phyloP scores from a whole-genome alignment of 2,329 filamentous ascomycete species.

The Claviceps fusiformis region DNA sequence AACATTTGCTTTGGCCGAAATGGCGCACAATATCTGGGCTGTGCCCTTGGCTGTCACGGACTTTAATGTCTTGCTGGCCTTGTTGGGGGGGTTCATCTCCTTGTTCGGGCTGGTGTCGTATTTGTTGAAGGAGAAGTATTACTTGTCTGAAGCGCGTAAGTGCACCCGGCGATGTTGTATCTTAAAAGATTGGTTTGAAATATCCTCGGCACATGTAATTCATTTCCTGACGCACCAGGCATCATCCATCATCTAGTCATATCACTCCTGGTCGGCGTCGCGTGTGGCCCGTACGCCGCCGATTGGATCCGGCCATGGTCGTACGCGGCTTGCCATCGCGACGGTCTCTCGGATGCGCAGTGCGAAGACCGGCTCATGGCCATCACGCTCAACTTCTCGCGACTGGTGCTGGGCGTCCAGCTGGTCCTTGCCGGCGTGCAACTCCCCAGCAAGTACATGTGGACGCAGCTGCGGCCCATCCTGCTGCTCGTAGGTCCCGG shows the following conservation, averaged over 20 bases:
- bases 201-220: not conserved
- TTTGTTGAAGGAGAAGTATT: slow-evolving; percentile 77
- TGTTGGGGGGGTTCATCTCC: slow-evolving; percentile 76
- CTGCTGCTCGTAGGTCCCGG: slow-evolving; percentile 64
- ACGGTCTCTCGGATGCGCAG: slow-evolving; percentile 9
- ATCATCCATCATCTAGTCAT: slow-evolving; percentile 43
- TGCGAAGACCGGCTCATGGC: slow-evolving; percentile 46
- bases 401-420: slow-evolving; percentile 80
- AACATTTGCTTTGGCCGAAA: slow-evolving; percentile 10
- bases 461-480: slow-evolving; percentile 65
- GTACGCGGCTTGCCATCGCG: slow-evolving; percentile 42
- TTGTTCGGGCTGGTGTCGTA: slow-evolving; percentile 86
- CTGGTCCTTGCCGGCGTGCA: slow-evolving; percentile 81
- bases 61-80: slow-evolving; percentile 74
- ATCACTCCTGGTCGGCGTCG: slow-evolving; percentile 63
- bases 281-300: slow-evolving; percentile 64
- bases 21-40: slow-evolving; percentile 17
- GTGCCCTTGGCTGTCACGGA: slow-evolving; percentile 46
- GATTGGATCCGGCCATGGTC: slow-evolving; percentile 64
- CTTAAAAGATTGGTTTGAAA: too few relatives aligned
- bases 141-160: slow-evolving; percentile 79
- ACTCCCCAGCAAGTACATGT: slow-evolving; percentile 69
- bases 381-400: slow-evolving; percentile 72
- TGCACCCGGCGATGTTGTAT: slow-evolving; percentile 13
- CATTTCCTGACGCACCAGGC: not conserved